Evolutionary conservation across 2,329 filamentous ascomycete genomes (phyloP), one percentile per base, ranked within the genome.

Genomic region (Aspergillus vadensis): DNA sequence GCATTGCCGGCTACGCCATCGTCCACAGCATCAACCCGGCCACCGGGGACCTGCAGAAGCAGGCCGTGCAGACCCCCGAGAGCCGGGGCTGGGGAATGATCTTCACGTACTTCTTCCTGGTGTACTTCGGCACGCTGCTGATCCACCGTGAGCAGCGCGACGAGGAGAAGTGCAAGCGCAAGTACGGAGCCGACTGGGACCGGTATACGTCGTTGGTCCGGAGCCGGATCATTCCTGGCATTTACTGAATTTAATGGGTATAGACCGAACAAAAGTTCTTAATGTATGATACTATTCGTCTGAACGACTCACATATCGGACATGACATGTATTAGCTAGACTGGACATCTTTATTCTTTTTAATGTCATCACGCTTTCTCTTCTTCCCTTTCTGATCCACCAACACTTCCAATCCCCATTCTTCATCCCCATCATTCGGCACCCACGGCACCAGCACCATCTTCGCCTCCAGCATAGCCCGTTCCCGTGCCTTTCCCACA

Each of bases 121-220:
- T 96, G 7, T 98, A 97, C 81, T 97, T 98, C 79, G 92, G 88
- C 3, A 80, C 96, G 12, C 79, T 98, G 63, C 83, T 98, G 10
- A 81, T 97, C 57, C 94, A 97, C 74, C 89, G 94, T 19, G 92
- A 96, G 74, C 81, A 87, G 60, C 85, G 94, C 56, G 94, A 98
- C 68, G 93, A 97, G 68, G 90, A 91, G 74, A 97, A 97, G 82
- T 98, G 94, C 77, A 82, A 85, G 64, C 85, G 85, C 72, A 98
- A 98, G 83, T 98, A 98, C 72, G 93, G 93, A 25, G 88, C 88
- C 67, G 92, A 97, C 73, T 98, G 94, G 93, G 86, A 92, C 64
- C 85, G 87, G 78, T 98, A 97, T 78, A 92, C 90, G 77, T 87
- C 88, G 77, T 84, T 88, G 72, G 94, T 97, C 48, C 87, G 83